Conservation (phyloP, 768 basidiomycete species). For the Lactarius tabidus region DNA sequence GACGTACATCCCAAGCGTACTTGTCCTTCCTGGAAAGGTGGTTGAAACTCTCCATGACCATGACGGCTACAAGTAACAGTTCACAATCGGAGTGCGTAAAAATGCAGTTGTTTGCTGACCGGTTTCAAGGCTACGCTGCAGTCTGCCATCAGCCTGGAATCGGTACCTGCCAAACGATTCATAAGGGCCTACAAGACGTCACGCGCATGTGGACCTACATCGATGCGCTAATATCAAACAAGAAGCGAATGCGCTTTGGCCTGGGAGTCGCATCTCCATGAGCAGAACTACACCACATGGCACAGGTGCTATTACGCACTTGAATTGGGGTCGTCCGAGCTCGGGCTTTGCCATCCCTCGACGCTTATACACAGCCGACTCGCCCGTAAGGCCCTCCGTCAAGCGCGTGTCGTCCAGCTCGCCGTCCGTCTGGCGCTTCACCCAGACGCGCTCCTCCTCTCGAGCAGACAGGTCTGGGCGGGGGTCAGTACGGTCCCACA, state of each 20-base stretch:
- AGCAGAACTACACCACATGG: not conserved
- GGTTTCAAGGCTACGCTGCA: constrained; percentile 61
- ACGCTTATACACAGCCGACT: constrained; percentile 66
- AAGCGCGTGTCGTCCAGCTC: constrained; percentile 64
- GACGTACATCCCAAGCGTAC: constrained; percentile 71
- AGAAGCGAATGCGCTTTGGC: constrained; percentile 63
- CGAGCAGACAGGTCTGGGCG: constrained; percentile 56
- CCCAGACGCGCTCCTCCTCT: constrained; percentile 68
- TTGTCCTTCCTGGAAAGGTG: constrained; percentile 61
- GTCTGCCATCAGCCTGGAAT: constrained; percentile 66
- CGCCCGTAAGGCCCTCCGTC: constrained; percentile 64
- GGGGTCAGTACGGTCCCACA: not conserved
- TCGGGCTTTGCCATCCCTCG: constrained; percentile 68
- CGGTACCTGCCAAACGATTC: constrained; percentile 46
- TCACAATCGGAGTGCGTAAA: not conserved
- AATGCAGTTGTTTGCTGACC: constrained; percentile 35
- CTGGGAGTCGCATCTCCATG: constrained; percentile 32
- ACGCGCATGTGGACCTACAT: constrained; percentile 40
- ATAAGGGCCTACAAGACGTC: not conserved
- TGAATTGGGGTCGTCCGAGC: constrained; percentile 61
- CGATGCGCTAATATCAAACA: constrained; percentile 67
- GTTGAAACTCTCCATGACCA: constrained; percentile 71
- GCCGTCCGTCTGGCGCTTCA: constrained; percentile 67
- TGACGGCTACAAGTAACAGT: constrained; percentile 44
- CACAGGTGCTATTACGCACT: constrained; percentile 36